These are phyloP conservation scores for Phytopythium mirpurense DNA, from an alignment of 352 stramenopile genomes.

Conservation along the genomic window DNA sequence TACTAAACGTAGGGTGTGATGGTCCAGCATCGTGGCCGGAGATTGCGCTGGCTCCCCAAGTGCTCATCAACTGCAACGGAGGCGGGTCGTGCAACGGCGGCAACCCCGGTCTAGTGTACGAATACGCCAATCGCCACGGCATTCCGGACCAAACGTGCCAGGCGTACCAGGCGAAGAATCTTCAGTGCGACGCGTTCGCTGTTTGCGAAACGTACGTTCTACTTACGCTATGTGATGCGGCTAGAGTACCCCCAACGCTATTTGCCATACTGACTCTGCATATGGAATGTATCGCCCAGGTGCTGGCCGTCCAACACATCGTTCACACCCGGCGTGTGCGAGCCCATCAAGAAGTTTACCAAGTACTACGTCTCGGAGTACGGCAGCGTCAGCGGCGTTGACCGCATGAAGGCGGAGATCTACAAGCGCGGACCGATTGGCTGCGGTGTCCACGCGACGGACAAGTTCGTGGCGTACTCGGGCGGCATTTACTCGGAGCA, in stretches of 20 bases:
- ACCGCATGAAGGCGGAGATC: slow-evolving; percentile 91
- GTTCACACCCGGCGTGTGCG: slow-evolving; percentile 78
- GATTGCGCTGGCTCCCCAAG: slow-evolving; percentile 71
- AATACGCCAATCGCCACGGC: slow-evolving; percentile 83
- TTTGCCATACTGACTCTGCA: neutral
- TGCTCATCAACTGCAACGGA: slow-evolving; percentile 84
- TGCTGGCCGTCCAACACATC: slow-evolving; percentile 87
- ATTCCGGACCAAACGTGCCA: slow-evolving; percentile 93
- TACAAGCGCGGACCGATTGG: slow-evolving; percentile 89
- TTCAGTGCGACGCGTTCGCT: slow-evolving; percentile 66
- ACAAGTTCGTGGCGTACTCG: slow-evolving; percentile 78
- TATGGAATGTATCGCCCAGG: slow-evolving; percentile 18
- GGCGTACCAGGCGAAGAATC: slow-evolving; percentile 86
- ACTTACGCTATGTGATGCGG: too few relatives aligned
- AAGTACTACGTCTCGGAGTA: slow-evolving; percentile 92
- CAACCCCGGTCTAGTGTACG: slow-evolving; percentile 79
- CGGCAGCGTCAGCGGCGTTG: slow-evolving; percentile 74
- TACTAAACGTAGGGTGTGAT: slow-evolving; percentile 4
- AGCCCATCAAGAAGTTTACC: slow-evolving; percentile 79
- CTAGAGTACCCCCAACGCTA: neutral
- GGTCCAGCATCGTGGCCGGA: slow-evolving; percentile 68
- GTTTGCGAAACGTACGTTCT: slow-evolving; percentile 75
- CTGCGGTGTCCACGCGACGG: slow-evolving; percentile 81
- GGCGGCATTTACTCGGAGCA: slow-evolving; percentile 84
- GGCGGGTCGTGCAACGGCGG: slow-evolving; percentile 74